Base-by-base conservation (phyloP, 2,329 filamentous ascomycete species). In the Pseudogymnoascus sp. region DNA sequence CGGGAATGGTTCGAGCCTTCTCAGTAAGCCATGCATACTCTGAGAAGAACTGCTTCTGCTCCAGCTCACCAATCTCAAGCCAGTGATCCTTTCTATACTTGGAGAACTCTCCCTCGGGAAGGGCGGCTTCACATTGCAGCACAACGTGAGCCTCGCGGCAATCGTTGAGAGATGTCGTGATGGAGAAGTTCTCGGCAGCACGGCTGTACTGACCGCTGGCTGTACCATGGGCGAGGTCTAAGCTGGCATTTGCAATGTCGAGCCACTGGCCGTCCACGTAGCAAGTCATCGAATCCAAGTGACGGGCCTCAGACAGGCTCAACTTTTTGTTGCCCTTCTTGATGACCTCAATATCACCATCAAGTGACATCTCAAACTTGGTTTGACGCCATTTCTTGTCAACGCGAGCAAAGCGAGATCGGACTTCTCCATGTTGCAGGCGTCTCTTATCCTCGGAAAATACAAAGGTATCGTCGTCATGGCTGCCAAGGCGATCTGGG, bases 401-500 rank as follows among this genome's bases (percentile, higher is more conserved):
- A n/a, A 86, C 61, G 12, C 73, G 74, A 2, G 78, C 82, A 33
- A 84, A 66, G 2, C 75, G 71, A 2, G 73, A 67, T 35, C 84
- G 77, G 5, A 73, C 63, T 49, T 81, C 76, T 16, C 79, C 78
- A 38, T 79, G 78, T 12, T 77, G 72, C 5, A 81, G 72, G 4
- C 78, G 74, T 7, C 73, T 71, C 62, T 78, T 78, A 55, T 81
- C 76, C 5, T 76, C 66, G 1, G 84, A 78, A 67, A 89, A 84
- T 0, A 87, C 80, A 66, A 85, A 86, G 1, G 70, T 71, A 68
- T 88, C 84, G 4, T 78, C 62, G 0, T 74, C 68, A 0, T 76
- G 70, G 28, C 78, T 70, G 0, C 79, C 79, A 36, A 80, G 75
- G 14, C 78, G 77, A 4, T 77, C 73, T 0, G 84, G 81, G 61